Percentiles rank a stretch among this genome's conserved stretches.
These are phyloP conservation scores for Trichoderma brevicompactum DNA, from an alignment of 2,329 filamentous ascomycete genomes.

Conservation along the genomic window DNA sequence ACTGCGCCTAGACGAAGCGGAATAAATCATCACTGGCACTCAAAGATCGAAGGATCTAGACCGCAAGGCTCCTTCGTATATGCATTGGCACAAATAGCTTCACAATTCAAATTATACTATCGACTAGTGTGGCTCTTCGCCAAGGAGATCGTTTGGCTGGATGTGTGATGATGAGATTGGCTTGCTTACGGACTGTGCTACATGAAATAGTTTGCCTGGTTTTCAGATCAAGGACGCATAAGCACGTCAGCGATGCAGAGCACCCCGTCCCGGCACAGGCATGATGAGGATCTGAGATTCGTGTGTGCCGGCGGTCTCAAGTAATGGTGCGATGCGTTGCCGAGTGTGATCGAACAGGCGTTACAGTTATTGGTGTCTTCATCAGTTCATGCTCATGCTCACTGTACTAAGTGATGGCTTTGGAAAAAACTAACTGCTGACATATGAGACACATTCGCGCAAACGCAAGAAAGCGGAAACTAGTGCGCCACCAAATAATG, in stretches of 20 bases:
- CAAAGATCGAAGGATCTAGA: conserved; percentile 11
- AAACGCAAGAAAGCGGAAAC: not conserved
- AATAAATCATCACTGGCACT: not conserved
- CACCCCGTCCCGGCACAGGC: not conserved
- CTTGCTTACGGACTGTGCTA: conserved; percentile 1
- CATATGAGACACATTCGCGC: not conserved
- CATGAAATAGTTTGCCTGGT: not conserved
- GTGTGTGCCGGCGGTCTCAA: not conserved
- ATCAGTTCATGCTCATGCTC: not conserved
- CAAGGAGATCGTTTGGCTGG: not conserved
- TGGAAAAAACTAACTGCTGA: not conserved
- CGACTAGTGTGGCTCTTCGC: not conserved
- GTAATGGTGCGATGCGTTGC: not conserved
- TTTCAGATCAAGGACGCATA: conserved; percentile 1
- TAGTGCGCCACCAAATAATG: not conserved
- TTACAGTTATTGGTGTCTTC: not conserved
- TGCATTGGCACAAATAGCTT: not conserved
- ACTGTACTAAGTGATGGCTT: not conserved
- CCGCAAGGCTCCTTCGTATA: conserved; percentile 4
- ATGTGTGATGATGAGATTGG: not conserved
- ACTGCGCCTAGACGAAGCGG: not conserved
- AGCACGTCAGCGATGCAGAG: not conserved
- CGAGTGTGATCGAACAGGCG: not conserved
- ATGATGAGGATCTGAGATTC: conserved; percentile 1
- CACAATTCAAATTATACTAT: not conserved